phyloP scores from a whole-genome alignment of 441 rosid genomes.

The Raphanus hybrid region DNA sequence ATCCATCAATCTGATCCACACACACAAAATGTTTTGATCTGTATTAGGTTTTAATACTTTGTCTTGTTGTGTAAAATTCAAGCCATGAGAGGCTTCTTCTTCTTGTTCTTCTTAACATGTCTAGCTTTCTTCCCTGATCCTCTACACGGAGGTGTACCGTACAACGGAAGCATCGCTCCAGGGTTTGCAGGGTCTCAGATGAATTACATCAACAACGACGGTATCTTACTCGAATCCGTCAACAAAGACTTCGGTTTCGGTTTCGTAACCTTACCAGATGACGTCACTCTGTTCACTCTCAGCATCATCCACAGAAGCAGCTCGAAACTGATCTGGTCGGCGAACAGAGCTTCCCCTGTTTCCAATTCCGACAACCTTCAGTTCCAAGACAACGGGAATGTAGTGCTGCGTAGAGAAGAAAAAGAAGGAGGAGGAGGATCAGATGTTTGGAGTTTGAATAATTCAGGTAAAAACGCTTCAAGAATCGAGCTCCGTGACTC shows the following conservation, averaged over 20 bases:
- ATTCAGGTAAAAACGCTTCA: constrained; percentile 60
- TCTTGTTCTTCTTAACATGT: constrained; percentile 39
- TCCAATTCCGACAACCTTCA: constrained; percentile 61
- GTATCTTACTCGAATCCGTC: constrained; percentile 72
- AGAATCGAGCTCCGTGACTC: constrained; percentile 75
- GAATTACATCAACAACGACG: constrained; percentile 66
- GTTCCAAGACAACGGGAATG: constrained; percentile 65
- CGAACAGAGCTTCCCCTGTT: constrained; percentile 74
- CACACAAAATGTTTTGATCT: constrained; percentile 4
- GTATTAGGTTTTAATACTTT: background rate
- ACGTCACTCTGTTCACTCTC: constrained; percentile 57
- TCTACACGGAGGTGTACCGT: constrained; percentile 51
- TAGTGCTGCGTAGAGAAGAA: constrained; percentile 46
- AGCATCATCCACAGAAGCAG: constrained; percentile 57
- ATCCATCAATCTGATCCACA: constrained; percentile 38
- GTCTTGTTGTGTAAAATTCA: constrained; percentile 19
- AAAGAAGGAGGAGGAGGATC: too few relatives aligned
- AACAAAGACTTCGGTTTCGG: constrained; percentile 69
- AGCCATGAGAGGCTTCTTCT: constrained; percentile 49
- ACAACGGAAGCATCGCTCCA: constrained; percentile 50
- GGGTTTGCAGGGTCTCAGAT: constrained; percentile 71
- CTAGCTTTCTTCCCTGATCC: constrained; percentile 46
- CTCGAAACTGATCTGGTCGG: constrained; percentile 66
- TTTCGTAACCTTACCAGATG: constrained; percentile 45
- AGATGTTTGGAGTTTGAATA: constrained; percentile 64